Evolutionary conservation across 371 early-diverging fungal genomes (phyloP), one percentile per base, ranked within the genome.

Genomic region (Umbelopsis sp.): DNA sequence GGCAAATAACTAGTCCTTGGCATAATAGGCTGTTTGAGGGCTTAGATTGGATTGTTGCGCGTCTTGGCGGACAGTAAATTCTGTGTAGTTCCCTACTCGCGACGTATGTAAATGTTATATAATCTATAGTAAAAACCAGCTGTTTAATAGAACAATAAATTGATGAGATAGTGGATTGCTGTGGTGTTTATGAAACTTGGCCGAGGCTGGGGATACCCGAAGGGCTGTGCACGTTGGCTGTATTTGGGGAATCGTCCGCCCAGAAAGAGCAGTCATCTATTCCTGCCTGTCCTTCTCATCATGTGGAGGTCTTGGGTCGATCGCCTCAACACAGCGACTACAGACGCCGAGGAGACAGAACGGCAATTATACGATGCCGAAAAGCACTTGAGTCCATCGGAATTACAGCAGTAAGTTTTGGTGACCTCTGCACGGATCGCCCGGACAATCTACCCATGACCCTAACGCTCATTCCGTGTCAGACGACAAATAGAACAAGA

Each of bases 21-120:
- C 29, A 18, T 63, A 62, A 53, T 80, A 89, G 91, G 3, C 67
- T 92, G 50, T 87, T 83, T 69, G 89, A 92, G 69, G 92, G 92
- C 35, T 68, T 92, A 62, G 92, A 91, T 72, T 92, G 92, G 92
- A 82, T 92, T 53, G 89, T 90, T 20, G 57, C 57, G 18, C 57
- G 35, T 12, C 29, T 57, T 35, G 57, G 57, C 29, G 57, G 57
- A 8, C 57, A 57, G 57, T 57, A 18, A n/a, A 57, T 35, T 41
- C 2, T 29, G 41, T 41, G 41, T 7, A 41, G 41, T 12, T 1
- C 41, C 10, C 7, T 12, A 4, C 2, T 5, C 18, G 16, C 7
- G 57, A 32, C 57, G 32, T 16, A 57, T 35, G 35, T 52, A 37
- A 35, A 57, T 16, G 32, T 14, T 57, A 29, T 57, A 35, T n/a